Percentiles rank a stretch among this genome's conserved stretches.
phyloP scores from a whole-genome alignment of 73 alveolate genomes.

The Paramecium pentaurelia region DNA sequence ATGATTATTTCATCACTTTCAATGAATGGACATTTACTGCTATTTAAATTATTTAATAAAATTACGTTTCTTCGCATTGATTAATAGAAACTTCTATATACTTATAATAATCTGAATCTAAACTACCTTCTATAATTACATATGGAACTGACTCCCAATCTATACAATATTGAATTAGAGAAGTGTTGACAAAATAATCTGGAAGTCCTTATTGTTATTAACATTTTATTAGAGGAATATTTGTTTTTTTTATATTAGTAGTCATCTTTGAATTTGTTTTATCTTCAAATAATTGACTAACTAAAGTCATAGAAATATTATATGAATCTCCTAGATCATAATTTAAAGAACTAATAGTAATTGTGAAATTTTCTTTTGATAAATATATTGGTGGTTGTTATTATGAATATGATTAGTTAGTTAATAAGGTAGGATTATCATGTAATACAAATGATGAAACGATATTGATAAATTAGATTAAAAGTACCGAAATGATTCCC shows the following conservation, averaged over 20 bases:
- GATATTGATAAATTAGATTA: neutral
- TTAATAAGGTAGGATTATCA: neutral
- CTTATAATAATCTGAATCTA: slow-evolving; percentile 5
- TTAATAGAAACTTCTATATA: neutral
- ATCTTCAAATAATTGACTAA: neutral
- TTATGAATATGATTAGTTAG: neutral
- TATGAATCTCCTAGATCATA: neutral
- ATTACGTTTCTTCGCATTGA: slow-evolving; percentile 10
- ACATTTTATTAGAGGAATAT: neutral
- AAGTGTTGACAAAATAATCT: neutral
- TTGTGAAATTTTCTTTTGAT: neutral
- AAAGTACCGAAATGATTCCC: neutral
- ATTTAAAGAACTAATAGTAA: neutral
- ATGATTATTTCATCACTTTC: neutral
- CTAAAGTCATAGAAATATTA: neutral
- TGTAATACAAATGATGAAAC: neutral
- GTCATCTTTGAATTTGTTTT: neutral
- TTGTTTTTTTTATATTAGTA: neutral
- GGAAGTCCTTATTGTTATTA: neutral
- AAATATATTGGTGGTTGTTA: neutral
- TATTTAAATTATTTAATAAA: neutral
- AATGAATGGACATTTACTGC: neutral
- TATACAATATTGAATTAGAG: neutral
- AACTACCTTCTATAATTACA: neutral
- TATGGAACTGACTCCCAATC: neutral